Conservation (phyloP, 768 basidiomycete species). For the Termitomyces heimii region DNA sequence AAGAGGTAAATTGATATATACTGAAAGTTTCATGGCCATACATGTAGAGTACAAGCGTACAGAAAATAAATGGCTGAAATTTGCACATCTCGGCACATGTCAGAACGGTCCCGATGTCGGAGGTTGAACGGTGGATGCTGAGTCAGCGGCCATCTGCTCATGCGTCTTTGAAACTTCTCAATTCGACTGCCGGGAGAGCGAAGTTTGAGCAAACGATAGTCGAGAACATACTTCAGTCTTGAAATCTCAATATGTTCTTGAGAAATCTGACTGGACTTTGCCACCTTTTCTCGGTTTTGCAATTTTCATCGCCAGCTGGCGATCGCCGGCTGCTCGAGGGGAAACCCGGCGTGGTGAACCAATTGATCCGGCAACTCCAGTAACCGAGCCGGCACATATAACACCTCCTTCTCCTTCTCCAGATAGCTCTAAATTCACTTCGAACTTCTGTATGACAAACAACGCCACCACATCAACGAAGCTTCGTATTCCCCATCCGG, state of each 20-base stretch:
- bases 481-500: slow-evolving; percentile 45
- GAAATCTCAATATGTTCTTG: no score
- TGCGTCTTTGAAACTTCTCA: no score
- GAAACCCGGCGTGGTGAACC: neutral
- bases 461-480: slow-evolving; percentile 39
- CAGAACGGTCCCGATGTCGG: no score
- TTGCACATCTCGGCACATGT: no score
- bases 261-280: neutral
- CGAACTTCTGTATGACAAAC: slow-evolving; percentile 12
- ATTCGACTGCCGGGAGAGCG: no score
- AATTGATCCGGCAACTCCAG: neutral
- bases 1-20: no score
- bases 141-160: neutral
- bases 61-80: no score
- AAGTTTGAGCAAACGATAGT: neutral
- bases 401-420: neutral
- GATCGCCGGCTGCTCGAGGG: neutral
- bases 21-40: no score
- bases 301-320: neutral
- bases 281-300: neutral
- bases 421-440: neutral
- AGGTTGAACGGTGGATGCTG: no score
- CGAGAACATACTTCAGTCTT: neutral
- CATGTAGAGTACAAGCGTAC: no score
- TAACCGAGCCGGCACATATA: neutral